Base-by-base conservation (phyloP, 164 flowering plant genomes). In the Taxillus chinensis region DNA sequence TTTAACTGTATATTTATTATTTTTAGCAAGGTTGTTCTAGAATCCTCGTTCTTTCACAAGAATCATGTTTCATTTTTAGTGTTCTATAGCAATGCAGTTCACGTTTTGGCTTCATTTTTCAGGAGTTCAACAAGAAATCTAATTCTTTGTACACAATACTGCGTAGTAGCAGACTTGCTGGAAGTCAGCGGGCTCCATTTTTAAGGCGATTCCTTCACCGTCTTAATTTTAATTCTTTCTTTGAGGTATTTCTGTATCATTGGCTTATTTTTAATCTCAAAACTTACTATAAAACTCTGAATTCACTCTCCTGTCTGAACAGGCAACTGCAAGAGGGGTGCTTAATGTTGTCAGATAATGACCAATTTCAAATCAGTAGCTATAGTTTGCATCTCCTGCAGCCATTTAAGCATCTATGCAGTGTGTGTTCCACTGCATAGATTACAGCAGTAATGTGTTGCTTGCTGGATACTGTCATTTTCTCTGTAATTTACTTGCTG, bases 121-220 rank as follows among this genome's bases (percentile, higher is more conserved):
- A 93, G 99, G 99, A 95, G 73, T 91, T 90, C 62, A 86, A 85
- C 82, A 89, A 95, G 78, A 95, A 95, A 73, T 95, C 99, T 55
- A 91, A 91, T 67, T 90, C 97, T n/a, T 65, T 91, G 43, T 95
- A 95, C 71, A 95, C 99, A 3, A 93, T 93, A 80, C 70, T 90
- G 63, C 86, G 99, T 1, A 95, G 96, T 64, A 91, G 92, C 82
- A 84, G 92, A 73, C 89, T 93, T 63, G 99, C 89, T 13, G 99
- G 99, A 64, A 90, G 96, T 71, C 99, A 95, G 70, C 77, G 99
- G 49, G 97, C 97, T 57, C 97, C 99, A 27, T 89, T 91, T 67
- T 67, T 95, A 54, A 76, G 99, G 75, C 90, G 87, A 14, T 95
- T 95, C 65, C 92, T 95, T 58, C 72, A 91, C 70, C 92, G 97